A percentile compares a stretch with the other conserved stretches of the same genome.
These are phyloP conservation scores for Aspergillus floridensis DNA, from an alignment of 2,329 filamentous ascomycete genomes.

Conservation along the genomic window DNA sequence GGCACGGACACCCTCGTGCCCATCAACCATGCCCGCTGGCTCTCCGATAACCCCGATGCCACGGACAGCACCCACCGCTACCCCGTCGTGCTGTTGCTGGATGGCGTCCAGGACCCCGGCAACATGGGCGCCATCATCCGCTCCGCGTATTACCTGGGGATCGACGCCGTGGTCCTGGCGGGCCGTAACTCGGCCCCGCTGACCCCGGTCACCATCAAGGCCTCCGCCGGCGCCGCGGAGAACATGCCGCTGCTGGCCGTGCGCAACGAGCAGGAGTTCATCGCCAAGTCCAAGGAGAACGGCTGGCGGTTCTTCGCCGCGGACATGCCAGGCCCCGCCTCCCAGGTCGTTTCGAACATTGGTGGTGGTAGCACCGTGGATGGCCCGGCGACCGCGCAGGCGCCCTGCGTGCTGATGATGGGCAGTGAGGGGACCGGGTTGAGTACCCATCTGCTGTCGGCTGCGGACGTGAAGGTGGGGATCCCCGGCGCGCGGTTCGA, in stretches of 20 bases:
- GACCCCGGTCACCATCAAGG: conserved; percentile 76
- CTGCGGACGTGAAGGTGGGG: conserved; percentile 62
- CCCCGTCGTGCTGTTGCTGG: conserved; percentile 45
- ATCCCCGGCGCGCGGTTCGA: conserved; percentile 57
- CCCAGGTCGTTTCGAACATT: conserved; percentile 13
- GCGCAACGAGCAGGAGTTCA: conserved; percentile 65
- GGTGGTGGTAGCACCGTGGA: conserved; percentile 46
- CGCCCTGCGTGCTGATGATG: conserved; percentile 76
- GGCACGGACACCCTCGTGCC: conserved; percentile 57
- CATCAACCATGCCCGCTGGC: conserved; percentile 21
- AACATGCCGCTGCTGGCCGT: conserved; percentile 71
- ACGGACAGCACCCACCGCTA: conserved; percentile 21
- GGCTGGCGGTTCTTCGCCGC: conserved; percentile 87
- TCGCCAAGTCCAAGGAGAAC: conserved; percentile 62
- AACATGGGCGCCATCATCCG: conserved; percentile 89
- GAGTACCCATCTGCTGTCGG: conserved; percentile 59
- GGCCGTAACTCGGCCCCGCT: conserved; percentile 70
- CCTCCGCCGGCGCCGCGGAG: conserved; percentile 84
- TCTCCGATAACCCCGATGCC: not conserved
- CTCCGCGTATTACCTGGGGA: conserved; percentile 85
- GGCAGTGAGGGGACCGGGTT: conserved; percentile 79
- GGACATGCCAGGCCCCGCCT: conserved; percentile 45
- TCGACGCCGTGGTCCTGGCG: conserved; percentile 77
- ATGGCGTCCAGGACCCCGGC: conserved; percentile 69
- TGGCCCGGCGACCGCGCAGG: conserved; percentile 46